Base-by-base conservation (phyloP, 495 filamentous ascomycete genomes). In the Articulospora tetracladia region DNA sequence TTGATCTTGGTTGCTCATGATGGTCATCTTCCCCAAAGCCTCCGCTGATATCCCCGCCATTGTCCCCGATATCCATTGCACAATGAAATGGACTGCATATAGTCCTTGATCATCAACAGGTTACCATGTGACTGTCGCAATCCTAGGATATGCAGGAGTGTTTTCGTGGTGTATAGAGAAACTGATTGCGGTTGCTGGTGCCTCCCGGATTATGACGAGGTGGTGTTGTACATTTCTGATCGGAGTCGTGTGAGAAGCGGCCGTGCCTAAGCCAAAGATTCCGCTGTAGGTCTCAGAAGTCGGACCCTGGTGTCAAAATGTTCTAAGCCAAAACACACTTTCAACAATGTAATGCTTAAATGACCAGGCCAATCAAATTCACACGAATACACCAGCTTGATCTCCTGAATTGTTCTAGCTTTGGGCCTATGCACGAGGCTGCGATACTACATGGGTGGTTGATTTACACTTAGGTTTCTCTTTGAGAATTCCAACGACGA, bases 51-150 rank as follows among this genome's bases (percentile, higher is more conserved):
- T 66, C 67, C 66, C 76, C 77, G 65, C 70, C 76, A 70, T 77
- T 72, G 63, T 75, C 79, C 65, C 77, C 81, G 59, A 80, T 74
- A 77, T 86, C 82, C 83, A 86, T 86, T 69, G 69, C 59, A 34
- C 60, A 28, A 32, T 28, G 46, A 49, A 47, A 51, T 55, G 60
- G 61, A 48, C 60, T 57, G 62, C 66, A 66, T 64, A 49, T 57
- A 63, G 59, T 32, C 51, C 27, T 53, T 28, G 22, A 60, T 65
- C 57, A 65, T 62, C 49, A 62, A 53, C 34, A 36, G 52, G 26
- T 3, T 1, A 19, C 24, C 59, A 56, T 61, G 20, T 28, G 52
- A 57, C 26, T 22, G 15, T 12, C 23, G 46, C 23, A 36, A 26
- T 25, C 13, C 46, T 36, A 49, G 10, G 30, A 44, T 26, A 20